Evolutionary conservation across 768 basidiomycete species (phyloP).

Genomic region (Lactifluus rugatus): DNA sequence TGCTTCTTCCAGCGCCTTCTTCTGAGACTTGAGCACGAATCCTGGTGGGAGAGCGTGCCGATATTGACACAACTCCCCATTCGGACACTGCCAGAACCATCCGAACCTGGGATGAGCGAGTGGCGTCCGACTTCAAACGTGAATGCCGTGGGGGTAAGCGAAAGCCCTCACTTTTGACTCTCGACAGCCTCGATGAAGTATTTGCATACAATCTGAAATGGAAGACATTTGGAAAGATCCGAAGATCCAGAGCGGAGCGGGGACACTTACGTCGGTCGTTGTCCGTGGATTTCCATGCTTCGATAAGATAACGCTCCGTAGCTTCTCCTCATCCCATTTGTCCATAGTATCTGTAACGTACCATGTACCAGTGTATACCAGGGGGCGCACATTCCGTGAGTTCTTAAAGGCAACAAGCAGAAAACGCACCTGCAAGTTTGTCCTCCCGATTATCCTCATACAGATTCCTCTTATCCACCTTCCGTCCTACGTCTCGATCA

Average conservation of each 20-base stretch:
- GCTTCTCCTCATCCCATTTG: constrained; percentile 92
- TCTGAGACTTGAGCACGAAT: constrained; percentile 90
- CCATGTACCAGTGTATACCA: background rate
- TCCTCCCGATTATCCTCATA: constrained; percentile 85
- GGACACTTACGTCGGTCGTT: constrained; percentile 72
- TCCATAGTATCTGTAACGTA: constrained; percentile 84
- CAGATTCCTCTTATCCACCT: constrained; percentile 91
- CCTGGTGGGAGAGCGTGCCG: constrained; percentile 93
- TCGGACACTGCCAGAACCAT: constrained; percentile 96
- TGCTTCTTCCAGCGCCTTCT: constrained; percentile 83
- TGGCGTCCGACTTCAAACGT: background rate
- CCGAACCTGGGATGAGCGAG: constrained; percentile 45
- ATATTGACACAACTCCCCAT: constrained; percentile 84
- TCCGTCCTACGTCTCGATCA: constrained; percentile 78
- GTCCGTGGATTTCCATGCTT: constrained; percentile 88
- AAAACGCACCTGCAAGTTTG: constrained; percentile 49
- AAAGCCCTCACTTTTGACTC: constrained; percentile 51
- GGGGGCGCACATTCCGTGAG: background rate
- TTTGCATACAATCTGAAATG: constrained; percentile 87
- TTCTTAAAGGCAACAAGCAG: background rate
- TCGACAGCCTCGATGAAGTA: constrained; percentile 96
- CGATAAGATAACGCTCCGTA: constrained; percentile 75
- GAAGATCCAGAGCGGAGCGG: background rate
- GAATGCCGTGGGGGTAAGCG: background rate
- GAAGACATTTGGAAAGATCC: background rate